These are phyloP conservation scores for Wickerhamiella australiensis DNA, from an alignment of 805 yeast species.

Conservation along the genomic window DNA sequence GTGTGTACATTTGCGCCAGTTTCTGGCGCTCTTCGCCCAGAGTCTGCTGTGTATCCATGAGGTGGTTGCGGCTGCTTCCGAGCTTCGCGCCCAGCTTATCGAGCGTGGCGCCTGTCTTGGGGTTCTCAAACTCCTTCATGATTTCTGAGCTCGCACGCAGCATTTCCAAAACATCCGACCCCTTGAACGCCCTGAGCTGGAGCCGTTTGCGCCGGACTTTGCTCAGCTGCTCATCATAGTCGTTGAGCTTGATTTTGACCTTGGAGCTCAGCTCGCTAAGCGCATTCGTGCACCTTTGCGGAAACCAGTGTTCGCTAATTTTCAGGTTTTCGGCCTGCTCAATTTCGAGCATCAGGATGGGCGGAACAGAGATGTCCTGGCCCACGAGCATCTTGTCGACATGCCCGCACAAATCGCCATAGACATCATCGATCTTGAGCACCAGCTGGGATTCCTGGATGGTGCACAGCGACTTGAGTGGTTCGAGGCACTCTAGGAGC, in stretches of 20 bases:
- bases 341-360: background rate
- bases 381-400: background rate
- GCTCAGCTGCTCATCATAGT: background rate
- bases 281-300: slow-evolving; percentile 6
- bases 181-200: slow-evolving; percentile 7
- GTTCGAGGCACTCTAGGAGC: background rate
- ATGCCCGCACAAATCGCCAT: background rate
- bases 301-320: slow-evolving; percentile 7
- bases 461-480: background rate
- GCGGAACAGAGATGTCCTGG: background rate
- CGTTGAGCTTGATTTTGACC: background rate
- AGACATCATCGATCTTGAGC: background rate
- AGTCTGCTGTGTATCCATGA: slow-evolving; percentile 4
- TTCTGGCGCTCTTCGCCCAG: background rate
- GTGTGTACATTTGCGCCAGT: background rate
- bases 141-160: background rate
- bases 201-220: slow-evolving; percentile 3
- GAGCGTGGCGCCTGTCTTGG: background rate
- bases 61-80: background rate
- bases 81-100: background rate
- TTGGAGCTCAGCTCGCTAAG: background rate
- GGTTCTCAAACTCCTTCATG: background rate
- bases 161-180: slow-evolving; percentile 7
- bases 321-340: background rate
- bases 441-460: background rate